phyloP scores from a whole-genome alignment of 345 rosid genomes.

The Bruguiera sexangula region DNA sequence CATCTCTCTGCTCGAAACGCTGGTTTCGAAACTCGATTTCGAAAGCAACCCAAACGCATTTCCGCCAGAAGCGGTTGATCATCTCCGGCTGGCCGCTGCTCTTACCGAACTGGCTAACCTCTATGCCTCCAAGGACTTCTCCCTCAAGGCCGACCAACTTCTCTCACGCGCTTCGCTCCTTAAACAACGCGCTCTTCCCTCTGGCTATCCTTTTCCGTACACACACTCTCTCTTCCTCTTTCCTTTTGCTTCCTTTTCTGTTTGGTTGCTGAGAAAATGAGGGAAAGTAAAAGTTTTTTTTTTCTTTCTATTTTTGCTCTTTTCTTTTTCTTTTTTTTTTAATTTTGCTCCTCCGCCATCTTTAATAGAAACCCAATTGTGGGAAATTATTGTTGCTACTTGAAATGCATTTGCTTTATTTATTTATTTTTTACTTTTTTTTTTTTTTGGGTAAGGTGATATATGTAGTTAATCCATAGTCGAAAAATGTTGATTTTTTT shows the following conservation, averaged over 20 bases:
- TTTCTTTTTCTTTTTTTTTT: not conserved
- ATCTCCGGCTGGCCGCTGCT: slow-evolving; percentile 57
- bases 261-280: slow-evolving; percentile 10
- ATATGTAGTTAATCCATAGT: too few species aligned
- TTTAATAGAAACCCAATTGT: too few species aligned
- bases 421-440: too few species aligned
- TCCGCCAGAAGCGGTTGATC: too few species aligned
- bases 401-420: too few species aligned
- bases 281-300: not conserved
- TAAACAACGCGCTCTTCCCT: slow-evolving; percentile 36
- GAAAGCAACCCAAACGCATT: slow-evolving; percentile 10
- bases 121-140: slow-evolving; percentile 65
- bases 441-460: too few species aligned
- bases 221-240: not conserved
- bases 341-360: not conserved
- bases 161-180: slow-evolving; percentile 55
- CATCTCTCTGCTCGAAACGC: slow-evolving; percentile 63
- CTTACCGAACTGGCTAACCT: slow-evolving; percentile 59
- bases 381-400: too few species aligned
- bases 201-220: slow-evolving; percentile 37
- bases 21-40: slow-evolving; percentile 37
- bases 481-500: too few species aligned
- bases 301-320: not conserved
- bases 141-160: slow-evolving; percentile 72
- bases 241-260: not conserved